These are phyloP conservation scores for Vigna mungo DNA, from an alignment of 306 rosid species.

Conservation along the genomic window DNA sequence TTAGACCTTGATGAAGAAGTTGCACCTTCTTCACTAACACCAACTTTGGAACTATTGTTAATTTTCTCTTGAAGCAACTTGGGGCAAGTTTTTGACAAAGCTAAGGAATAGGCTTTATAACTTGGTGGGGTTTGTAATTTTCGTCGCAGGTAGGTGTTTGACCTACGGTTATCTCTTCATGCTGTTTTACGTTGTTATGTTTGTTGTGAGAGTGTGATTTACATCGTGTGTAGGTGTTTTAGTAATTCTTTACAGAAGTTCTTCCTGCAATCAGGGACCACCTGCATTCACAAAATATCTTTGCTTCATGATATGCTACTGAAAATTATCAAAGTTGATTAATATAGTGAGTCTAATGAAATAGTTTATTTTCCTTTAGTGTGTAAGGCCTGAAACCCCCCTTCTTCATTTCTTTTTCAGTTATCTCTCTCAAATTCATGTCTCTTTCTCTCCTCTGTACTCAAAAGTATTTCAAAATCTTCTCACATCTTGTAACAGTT, in stretches of 20 bases:
- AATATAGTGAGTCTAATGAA: too few relatives aligned
- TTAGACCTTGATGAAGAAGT: neutral
- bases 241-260: constrained; percentile 45
- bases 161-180: neutral
- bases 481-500: too few relatives aligned
- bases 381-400: too few relatives aligned
- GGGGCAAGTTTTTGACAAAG: constrained; percentile 1
- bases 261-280: constrained; percentile 54
- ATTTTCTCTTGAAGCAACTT: neutral
- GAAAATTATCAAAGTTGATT: too few relatives aligned
- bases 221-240: constrained; percentile 30
- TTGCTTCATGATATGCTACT: too few relatives aligned
- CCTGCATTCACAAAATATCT: constrained; percentile 8
- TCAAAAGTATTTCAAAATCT: too few relatives aligned
- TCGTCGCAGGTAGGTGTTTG: constrained; percentile 13
- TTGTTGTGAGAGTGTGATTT: neutral
- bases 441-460: too few relatives aligned
- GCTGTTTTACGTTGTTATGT: neutral
- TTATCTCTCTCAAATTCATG: too few relatives aligned
- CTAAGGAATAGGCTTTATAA: constrained; percentile 39
- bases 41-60: neutral
- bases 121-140: neutral
- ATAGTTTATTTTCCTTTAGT: too few relatives aligned
- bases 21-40: neutral
- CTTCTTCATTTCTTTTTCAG: too few relatives aligned